Evolutionary conservation across 1,139 yeast genomes (phyloP).

Genomic region (Saccharomyces pastorianus): DNA sequence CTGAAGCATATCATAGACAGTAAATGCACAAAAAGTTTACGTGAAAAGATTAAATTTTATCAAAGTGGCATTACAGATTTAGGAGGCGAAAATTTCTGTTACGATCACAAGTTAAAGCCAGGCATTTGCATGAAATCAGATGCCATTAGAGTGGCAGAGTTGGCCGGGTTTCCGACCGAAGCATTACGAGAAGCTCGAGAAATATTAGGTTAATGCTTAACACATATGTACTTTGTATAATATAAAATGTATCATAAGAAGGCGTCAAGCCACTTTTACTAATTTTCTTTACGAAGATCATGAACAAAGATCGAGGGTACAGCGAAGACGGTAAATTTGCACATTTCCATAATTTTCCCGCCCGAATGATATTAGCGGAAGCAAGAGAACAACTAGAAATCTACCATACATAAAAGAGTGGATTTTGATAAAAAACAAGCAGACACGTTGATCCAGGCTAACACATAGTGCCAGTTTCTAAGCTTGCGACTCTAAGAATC

Average conservation of each 20-base stretch:
- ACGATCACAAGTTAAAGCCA: slow-evolving; percentile 55
- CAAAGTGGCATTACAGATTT: slow-evolving; percentile 42
- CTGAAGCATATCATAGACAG: slow-evolving; percentile 38
- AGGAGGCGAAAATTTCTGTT: slow-evolving; percentile 35
- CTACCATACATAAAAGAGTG: background rate
- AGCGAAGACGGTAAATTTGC: background rate
- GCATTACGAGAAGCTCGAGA: slow-evolving; percentile 48
- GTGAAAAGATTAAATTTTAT: slow-evolving; percentile 39
- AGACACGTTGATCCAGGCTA: background rate
- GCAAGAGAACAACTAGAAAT: background rate
- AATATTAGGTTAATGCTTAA: slow-evolving; percentile 29
- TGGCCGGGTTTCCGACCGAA: slow-evolving; percentile 71
- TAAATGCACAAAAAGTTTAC: slow-evolving; percentile 28
- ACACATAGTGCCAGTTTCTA: background rate
- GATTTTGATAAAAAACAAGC: background rate
- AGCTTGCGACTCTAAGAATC: background rate
- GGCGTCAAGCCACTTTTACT: background rate
- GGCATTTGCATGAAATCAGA: slow-evolving; percentile 76
- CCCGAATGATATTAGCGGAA: background rate
- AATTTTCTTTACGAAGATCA: background rate
- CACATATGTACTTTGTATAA: slow-evolving; percentile 12
- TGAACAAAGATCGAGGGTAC: too few species aligned
- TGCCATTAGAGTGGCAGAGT: slow-evolving; percentile 75
- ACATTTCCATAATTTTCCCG: background rate
- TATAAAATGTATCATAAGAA: background rate